phyloP scores from a whole-genome alignment of 495 filamentous ascomycete species.

The Tuber melanosporum region DNA sequence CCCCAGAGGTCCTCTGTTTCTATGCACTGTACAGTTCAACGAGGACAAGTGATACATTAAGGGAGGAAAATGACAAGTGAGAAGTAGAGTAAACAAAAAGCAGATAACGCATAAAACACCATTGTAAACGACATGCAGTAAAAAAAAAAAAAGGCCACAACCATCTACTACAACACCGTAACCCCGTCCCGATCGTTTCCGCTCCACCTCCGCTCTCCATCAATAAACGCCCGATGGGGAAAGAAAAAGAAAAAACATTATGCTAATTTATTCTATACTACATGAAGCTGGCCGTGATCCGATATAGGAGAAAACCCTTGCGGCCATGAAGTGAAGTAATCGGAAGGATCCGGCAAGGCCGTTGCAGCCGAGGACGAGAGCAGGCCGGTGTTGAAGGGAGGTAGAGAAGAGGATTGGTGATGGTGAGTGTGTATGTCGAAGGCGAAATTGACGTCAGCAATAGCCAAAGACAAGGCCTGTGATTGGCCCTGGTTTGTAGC shows the following conservation, averaged over 20 bases:
- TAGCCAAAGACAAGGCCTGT: background rate
- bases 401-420: conserved; percentile 29
- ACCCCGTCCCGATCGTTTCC: background rate
- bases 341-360: conserved; percentile 27
- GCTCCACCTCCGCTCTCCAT: background rate
- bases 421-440: conserved; percentile 27
- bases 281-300: conserved; percentile 17
- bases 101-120: conserved; percentile 5
- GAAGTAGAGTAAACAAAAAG: background rate
- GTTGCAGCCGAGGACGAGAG: conserved; percentile 26
- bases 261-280: conserved; percentile 5
- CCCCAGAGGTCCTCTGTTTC: background rate
- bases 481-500: conserved; percentile 17
- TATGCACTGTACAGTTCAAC: background rate
- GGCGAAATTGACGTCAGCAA: conserved; percentile 31
- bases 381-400: conserved; percentile 26
- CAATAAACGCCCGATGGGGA: background rate
- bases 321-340: conserved; percentile 35
- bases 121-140: background rate
- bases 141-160: background rate
- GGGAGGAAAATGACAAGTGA: background rate
- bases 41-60: background rate
- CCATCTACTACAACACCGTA: conserved; percentile 3
- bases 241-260: background rate
- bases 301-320: conserved; percentile 35